Percentiles rank a stretch among this genome's conserved stretches.
Conservation (phyloP, 345 rosid species). For the Citrus sp. region DNA sequence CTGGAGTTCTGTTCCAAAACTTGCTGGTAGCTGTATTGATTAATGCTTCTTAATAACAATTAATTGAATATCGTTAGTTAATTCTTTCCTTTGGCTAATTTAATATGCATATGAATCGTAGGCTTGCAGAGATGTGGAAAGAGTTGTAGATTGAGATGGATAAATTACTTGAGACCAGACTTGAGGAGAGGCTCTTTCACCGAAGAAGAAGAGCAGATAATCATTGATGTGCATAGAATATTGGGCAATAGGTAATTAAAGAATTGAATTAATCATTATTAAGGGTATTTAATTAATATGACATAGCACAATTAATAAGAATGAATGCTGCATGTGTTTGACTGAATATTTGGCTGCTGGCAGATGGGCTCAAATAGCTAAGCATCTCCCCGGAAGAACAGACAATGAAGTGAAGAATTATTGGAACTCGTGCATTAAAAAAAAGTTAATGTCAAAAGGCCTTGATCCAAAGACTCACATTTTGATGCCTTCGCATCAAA, state of each 20-base stretch:
- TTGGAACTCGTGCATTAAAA: constrained; percentile 78
- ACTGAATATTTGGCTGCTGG: background rate
- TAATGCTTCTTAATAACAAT: too few species aligned
- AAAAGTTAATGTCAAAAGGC: constrained; percentile 61
- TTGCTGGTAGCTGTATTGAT: constrained; percentile 39
- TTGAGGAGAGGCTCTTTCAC: constrained; percentile 49
- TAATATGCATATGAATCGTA: constrained; percentile 1
- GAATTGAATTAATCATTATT: too few species aligned
- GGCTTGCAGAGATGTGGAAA: constrained; percentile 66
- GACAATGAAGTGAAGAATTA: constrained; percentile 78
- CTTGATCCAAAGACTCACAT: constrained; percentile 47
- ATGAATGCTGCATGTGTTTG: too few species aligned
- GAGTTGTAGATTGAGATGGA: constrained; percentile 66
- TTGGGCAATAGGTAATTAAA: constrained; percentile 40
- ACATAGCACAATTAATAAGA: too few species aligned
- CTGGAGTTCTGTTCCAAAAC: constrained; percentile 82
- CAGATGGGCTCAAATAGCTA: constrained; percentile 61
- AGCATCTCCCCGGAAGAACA: constrained; percentile 74
- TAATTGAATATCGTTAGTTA: too few species aligned
- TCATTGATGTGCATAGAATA: constrained; percentile 58
- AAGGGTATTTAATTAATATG: background rate
- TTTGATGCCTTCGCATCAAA: constrained; percentile 24
- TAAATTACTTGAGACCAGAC: constrained; percentile 57
- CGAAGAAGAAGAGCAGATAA: constrained; percentile 50
- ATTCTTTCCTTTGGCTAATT: background rate